Percentiles rank a stretch among this genome's conserved stretches.
Evolutionary conservation across 2,329 filamentous ascomycete species (phyloP).

Genomic region (Sclerotinia subarctica): DNA sequence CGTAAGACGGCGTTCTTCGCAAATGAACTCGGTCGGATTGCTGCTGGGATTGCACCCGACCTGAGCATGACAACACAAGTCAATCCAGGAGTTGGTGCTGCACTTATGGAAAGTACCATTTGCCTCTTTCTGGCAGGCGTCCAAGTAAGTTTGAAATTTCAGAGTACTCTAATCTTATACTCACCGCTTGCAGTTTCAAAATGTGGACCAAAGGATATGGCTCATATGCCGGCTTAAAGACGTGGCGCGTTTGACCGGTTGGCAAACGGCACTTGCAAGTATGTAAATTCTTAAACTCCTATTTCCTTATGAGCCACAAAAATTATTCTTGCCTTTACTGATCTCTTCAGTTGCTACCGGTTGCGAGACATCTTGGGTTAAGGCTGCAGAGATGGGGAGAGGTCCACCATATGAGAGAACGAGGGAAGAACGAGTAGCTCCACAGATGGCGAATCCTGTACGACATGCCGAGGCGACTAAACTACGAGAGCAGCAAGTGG

Average conservation of each 20-base stretch:
- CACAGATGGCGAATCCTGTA: conserved; percentile 48
- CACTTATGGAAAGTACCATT: conserved; percentile 78
- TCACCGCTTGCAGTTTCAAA: conserved; percentile 57
- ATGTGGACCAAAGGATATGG: conserved; percentile 72
- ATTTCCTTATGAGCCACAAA: too few relatives aligned
- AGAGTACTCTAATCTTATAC: neutral
- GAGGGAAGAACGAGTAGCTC: conserved; percentile 39
- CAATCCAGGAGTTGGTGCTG: conserved; percentile 74
- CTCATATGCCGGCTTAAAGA: conserved; percentile 70
- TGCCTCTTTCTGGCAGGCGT: conserved; percentile 84
- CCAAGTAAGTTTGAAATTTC: conserved; percentile 47
- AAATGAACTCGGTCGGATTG: conserved; percentile 74
- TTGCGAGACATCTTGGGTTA: conserved; percentile 81
- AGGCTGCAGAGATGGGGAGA: conserved; percentile 66
- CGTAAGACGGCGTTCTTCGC: conserved; percentile 68
- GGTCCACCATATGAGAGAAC: conserved; percentile 69
- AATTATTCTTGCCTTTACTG: neutral
- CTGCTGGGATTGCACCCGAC: conserved; percentile 62
- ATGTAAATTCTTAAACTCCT: neutral
- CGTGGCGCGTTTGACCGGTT: conserved; percentile 78
- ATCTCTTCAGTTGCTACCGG: conserved; percentile 60
- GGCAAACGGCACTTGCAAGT: conserved; percentile 74
- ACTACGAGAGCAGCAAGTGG: conserved; percentile 49
- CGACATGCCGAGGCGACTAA: conserved; percentile 47
- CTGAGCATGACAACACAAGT: conserved; percentile 51